Base-by-base conservation (phyloP, 2,329 filamentous ascomycete species). In the Colletotrichum cordylinicola region DNA sequence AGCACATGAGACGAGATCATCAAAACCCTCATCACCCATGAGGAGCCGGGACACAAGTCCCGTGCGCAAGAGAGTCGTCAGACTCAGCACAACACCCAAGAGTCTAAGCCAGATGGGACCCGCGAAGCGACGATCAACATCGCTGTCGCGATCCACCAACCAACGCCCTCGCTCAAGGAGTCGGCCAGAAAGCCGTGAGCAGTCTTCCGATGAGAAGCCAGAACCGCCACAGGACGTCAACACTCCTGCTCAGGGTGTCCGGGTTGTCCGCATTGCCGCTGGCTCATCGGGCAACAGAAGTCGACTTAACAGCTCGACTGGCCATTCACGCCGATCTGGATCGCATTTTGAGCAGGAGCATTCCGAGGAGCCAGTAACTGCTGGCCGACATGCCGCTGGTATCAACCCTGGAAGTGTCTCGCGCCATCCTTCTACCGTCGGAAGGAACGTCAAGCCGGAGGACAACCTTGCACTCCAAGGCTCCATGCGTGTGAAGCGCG, bases 401-500 rank as follows among this genome's bases (percentile, higher is more conserved):
- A 80, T 85, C 24, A 87, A 86, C 76, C 86, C 89, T 62, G 88
- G 88, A 48, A 92, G 90, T 79, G 87, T 88, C 70, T 90, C 90
- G 65, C 87, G 89, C 80, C 87, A 90, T 76, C 82, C 86, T 48
- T 87, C 90, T 5, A 90, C 89, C 3, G 85, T 87, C 58, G 86
- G 87, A 43, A 87, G 88, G 66, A 87, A 84, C 18, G 48, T 52
- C 66, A 87, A 89, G 43, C 87, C 89, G 66, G 91, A 91, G 4
- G 93, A 96, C 29, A 92, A 94, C 39, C 85, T 86, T 39, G 93
- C 91, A 16, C 86, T 92, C 2, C 94, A 95, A 76, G 93, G 93
- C 79, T 95, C 95, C 1, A 91, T 96, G 88, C 91, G 95, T 7
- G 88, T 96, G 74, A 96, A 96, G 85, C 89, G 94, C 76, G 91